Base-by-base conservation (phyloP, 352 stramenopile species). In the Aphanomyces stellatus region DNA sequence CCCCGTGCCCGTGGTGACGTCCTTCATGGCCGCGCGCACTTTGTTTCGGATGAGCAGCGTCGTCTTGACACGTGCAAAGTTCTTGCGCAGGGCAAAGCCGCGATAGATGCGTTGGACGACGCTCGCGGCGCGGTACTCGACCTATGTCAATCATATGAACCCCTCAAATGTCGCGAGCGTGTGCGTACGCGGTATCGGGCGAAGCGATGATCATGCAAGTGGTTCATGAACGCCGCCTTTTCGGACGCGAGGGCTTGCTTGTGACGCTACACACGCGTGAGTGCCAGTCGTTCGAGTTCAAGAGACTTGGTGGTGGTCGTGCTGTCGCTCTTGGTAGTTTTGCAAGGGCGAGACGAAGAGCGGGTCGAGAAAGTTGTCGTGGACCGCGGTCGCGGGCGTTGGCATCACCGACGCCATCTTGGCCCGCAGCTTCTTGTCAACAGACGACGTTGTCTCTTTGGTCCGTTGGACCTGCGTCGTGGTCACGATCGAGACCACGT, bases 401-500 rank as follows among this genome's bases (percentile, higher is more conserved):
- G 48, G 22, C 53, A n/a, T 17, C n/a, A n/a, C 19, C 31, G 49
- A 42, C 28, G 49, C 40, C 6, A 31, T 4, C 19, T 30, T 53
- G 24, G 8, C 10, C 55, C 35, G 48, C n/a, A n/a, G n/a, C n/a
- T n/a, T n/a, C n/a, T n/a, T n/a, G n/a, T n/a, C n/a, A n/a, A n/a
- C n/a, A n/a, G n/a, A n/a, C n/a, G n/a, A n/a, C n/a, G n/a, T n/a
- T n/a, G n/a, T n/a, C n/a, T n/a, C n/a, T n/a, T n/a, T n/a, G n/a
- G n/a, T n/a, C n/a, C n/a, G n/a, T n/a, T n/a, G n/a, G n/a, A n/a
- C n/a, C 10, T 11, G 35, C 3, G 49, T 57, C 6, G 82, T 90
- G 2, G 82, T 90, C 41, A 88, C 77, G 28, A 88, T 76, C 10
- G 77, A 87, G 19, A 88, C 71, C 67, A 90, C 78, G 27, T 85